phyloP scores from a whole-genome alignment of 73 alveolate genomes.

The Paramecium primaurelia region DNA sequence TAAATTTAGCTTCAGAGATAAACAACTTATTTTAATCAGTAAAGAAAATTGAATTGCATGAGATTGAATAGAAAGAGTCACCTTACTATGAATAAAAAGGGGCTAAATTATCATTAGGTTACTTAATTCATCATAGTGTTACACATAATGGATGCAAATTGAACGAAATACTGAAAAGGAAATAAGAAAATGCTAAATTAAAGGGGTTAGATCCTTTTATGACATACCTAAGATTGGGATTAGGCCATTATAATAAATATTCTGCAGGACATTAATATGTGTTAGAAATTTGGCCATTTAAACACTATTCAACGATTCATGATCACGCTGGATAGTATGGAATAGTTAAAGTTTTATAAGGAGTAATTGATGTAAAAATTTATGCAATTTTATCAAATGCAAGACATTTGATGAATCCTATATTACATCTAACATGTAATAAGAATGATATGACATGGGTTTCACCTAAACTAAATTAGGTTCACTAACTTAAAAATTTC shows the following conservation, averaged over 20 bases:
- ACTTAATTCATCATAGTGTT: not conserved
- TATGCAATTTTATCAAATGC: not conserved
- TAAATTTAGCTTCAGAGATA: not conserved
- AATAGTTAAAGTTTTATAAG: not conserved
- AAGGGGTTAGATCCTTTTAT: not conserved
- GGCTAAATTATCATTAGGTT: not conserved
- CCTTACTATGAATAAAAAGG: not conserved
- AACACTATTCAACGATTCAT: not conserved
- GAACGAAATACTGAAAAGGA: not conserved
- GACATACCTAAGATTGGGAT: not conserved
- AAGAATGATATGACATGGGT: not conserved
- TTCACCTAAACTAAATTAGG: not conserved
- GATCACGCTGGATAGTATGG: not conserved
- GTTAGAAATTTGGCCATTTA: not conserved
- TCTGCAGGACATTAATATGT: not conserved
- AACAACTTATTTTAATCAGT: not conserved
- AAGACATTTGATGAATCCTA: not conserved
- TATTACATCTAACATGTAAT: not conserved
- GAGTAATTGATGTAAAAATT: not conserved
- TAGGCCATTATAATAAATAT: not conserved
- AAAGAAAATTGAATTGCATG: not conserved
- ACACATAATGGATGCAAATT: not conserved
- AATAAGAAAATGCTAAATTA: not conserved
- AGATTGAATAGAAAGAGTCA: not conserved
- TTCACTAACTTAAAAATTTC: not conserved